phyloP scores from a whole-genome alignment of 2,329 filamentous ascomycete genomes.

The Paraconiothyrium brasiliense region DNA sequence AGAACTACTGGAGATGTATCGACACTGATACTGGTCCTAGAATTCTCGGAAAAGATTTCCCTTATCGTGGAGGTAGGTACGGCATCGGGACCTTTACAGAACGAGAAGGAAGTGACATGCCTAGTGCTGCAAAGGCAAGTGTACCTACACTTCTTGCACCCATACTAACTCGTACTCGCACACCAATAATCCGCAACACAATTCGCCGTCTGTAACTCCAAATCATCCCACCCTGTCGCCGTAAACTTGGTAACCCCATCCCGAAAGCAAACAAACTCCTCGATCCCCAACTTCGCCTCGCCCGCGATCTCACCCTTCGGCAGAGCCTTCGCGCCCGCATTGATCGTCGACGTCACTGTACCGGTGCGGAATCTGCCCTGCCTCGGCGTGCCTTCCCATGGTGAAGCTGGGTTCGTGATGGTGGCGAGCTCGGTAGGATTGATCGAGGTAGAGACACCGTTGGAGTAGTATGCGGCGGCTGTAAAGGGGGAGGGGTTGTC shows the following conservation, averaged over 20 bases:
- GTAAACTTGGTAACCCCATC: conserved; percentile 21
- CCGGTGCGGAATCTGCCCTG: background rate
- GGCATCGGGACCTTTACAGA: too few species aligned
- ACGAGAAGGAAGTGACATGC: too few species aligned
- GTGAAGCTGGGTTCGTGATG: conserved; percentile 13
- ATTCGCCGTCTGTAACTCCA: background rate
- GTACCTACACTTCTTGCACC: background rate
- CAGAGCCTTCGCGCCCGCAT: conserved; percentile 1
- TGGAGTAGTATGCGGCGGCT: conserved; percentile 24
- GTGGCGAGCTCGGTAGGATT: conserved; percentile 14
- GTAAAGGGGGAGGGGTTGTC: conserved; percentile 12
- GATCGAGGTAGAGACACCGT: conserved; percentile 13
- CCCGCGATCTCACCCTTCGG: conserved; percentile 20
- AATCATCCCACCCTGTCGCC: conserved; percentile 4
- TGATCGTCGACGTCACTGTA: background rate
- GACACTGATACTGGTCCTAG: too few species aligned
- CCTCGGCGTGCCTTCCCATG: conserved; percentile 20
- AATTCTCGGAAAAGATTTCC: too few species aligned
- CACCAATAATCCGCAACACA: conserved; percentile 20
- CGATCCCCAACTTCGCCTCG: conserved; percentile 14
- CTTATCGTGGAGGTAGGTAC: too few species aligned
- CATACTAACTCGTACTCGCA: conserved; percentile 7
- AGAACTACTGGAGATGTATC: too few species aligned
- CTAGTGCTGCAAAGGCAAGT: too few species aligned
- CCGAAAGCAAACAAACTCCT: conserved; percentile 26